A percentile compares a stretch with the other conserved stretches of the same genome.
These are phyloP conservation scores for Farysia itapuensis DNA, from an alignment of 1,284 basidiomycete species.

Conservation along the genomic window DNA sequence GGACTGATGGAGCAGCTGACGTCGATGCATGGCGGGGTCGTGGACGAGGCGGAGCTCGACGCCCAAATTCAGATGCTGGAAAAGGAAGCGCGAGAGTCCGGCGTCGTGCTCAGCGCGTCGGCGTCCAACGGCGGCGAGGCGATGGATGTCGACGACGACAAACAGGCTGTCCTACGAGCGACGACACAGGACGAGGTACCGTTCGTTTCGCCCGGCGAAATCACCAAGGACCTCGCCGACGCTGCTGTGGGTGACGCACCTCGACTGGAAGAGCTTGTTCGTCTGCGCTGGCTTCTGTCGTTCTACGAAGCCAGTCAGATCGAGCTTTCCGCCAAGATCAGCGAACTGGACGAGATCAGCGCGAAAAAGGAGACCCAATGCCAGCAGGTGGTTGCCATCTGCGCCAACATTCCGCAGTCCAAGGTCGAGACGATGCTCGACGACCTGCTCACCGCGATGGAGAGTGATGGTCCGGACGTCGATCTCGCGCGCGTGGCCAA, in stretches of 20 bases:
- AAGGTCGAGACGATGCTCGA: constrained; percentile 90
- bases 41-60: constrained; percentile 5
- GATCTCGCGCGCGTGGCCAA: constrained; percentile 83
- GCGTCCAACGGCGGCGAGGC: constrained; percentile 2
- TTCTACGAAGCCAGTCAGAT: constrained; percentile 7
- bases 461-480: constrained; percentile 77
- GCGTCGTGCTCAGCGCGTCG: not conserved
- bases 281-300: constrained; percentile 34
- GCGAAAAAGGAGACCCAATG: constrained; percentile 78
- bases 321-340: constrained; percentile 69
- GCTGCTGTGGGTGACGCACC: not conserved
- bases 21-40: constrained; percentile 65
- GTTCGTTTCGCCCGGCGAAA: not conserved
- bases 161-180: no score
- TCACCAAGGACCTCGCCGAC: constrained; percentile 2
- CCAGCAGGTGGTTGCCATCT: constrained; percentile 84
- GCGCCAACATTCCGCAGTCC: constrained; percentile 81
- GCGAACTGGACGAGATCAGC: constrained; percentile 79
- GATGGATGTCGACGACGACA: constrained; percentile 21
- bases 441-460: constrained; percentile 81
- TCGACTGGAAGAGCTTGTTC: constrained; percentile 25
- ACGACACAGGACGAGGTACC: not conserved
- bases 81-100: not conserved
- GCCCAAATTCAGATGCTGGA: constrained; percentile 7
- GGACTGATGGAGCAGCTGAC: constrained; percentile 61